Evolutionary conservation across 495 filamentous ascomycete genomes (phyloP).

Genomic region (Penicillium chermesinum): DNA sequence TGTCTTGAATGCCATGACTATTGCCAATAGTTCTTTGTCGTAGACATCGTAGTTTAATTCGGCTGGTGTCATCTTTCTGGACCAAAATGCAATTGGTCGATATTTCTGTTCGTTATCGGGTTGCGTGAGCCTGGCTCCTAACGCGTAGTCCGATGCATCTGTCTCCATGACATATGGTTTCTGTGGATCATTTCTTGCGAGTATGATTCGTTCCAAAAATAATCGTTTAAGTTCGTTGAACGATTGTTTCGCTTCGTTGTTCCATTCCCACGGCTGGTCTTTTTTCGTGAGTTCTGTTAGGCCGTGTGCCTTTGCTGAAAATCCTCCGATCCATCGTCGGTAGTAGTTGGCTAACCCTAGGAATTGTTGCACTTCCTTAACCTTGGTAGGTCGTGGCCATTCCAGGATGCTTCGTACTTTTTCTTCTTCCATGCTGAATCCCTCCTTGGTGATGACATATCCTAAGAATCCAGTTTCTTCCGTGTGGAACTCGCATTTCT

Average conservation of each 20-base stretch:
- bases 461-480: constrained; percentile 8
- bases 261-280: constrained; percentile 8
- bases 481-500: constrained; percentile 6
- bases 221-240: constrained; percentile 9
- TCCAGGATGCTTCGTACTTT: constrained; percentile 10
- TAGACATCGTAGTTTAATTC: constrained; percentile 32
- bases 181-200: constrained; percentile 7
- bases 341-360: constrained; percentile 13
- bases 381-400: constrained; percentile 1
- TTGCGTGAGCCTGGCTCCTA: neutral
- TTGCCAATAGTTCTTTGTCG: constrained; percentile 25
- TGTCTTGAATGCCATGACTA: constrained; percentile 22
- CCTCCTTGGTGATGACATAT: constrained; percentile 6
- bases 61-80: constrained; percentile 15
- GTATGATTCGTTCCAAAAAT: neutral
- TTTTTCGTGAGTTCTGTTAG: constrained; percentile 8
- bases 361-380: constrained; percentile 12
- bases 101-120: neutral
- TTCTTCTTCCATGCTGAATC: constrained; percentile 7
- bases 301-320: neutral
- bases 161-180: constrained; percentile 10
- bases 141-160: constrained; percentile 5
- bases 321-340: constrained; percentile 8
- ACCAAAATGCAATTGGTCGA: constrained; percentile 13
- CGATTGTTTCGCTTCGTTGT: neutral